Conservation (phyloP, 2,329 filamentous ascomycete genomes). For the Plenodomus biglobosus region DNA sequence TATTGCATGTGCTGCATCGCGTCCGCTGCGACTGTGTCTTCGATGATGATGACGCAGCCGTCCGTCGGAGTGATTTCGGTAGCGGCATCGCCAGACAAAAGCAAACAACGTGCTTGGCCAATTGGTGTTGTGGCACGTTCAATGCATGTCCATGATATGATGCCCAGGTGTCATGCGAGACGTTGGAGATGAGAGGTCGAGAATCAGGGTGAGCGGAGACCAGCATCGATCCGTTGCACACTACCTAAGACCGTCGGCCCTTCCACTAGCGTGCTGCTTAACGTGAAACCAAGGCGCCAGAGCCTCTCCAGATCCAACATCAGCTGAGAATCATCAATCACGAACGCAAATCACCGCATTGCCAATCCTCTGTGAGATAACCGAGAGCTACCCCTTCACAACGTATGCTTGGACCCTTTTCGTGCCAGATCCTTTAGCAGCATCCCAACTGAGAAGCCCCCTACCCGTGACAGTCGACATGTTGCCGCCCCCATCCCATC, state of each 20-base stretch:
- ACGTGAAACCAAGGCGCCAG: neutral
- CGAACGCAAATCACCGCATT: too few species aligned
- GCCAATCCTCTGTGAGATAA: too few species aligned
- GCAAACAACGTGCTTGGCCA: too few species aligned
- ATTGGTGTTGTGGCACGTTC: neutral
- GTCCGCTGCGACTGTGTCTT: conserved; percentile 21
- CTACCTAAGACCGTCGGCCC: neutral
- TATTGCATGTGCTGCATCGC: conserved; percentile 33
- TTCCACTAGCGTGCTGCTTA: neutral
- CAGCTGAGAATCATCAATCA: too few species aligned
- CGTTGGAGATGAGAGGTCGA: neutral
- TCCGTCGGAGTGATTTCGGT: conserved; percentile 24
- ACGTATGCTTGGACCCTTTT: too few species aligned
- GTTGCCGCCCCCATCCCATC: too few species aligned
- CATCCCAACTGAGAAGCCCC: too few species aligned
- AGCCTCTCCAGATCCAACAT: too few species aligned
- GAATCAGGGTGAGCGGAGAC: neutral
- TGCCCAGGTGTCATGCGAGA: neutral
- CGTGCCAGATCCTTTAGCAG: too few species aligned
- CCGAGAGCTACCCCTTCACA: too few species aligned
- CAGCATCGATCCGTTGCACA: neutral
- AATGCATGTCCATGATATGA: conserved; percentile 3
- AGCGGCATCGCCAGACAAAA: conserved; percentile 22
- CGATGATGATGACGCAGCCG: conserved; percentile 16
- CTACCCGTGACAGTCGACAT: too few species aligned